These are phyloP conservation scores for Fomes fomentarius DNA, from an alignment of 1,284 basidiomycete species.

Conservation along the genomic window DNA sequence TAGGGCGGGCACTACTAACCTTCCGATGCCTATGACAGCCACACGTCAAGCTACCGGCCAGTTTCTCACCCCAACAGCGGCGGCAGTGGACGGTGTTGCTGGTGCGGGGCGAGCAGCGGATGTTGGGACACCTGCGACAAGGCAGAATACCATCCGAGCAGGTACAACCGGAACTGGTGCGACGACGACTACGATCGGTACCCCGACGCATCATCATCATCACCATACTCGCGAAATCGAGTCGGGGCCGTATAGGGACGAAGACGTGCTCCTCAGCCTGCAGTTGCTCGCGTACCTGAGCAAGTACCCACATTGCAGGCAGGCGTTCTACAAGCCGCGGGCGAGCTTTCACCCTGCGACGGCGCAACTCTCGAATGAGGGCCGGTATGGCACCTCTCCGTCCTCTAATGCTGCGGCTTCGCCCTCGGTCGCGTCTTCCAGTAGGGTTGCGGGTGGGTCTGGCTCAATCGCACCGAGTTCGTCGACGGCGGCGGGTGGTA, in stretches of 20 bases:
- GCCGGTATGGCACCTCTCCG: conserved; percentile 5
- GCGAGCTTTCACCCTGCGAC: conserved; percentile 74
- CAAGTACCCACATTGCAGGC: conserved; percentile 98
- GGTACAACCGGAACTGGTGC: conserved; percentile 17
- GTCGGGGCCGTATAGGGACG: conserved; percentile 83
- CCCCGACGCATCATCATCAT: conserved; percentile 28
- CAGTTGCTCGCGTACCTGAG: conserved; percentile 96
- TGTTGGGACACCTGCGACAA: conserved; percentile 8
- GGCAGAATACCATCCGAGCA: conserved; percentile 18
- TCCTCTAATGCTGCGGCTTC: no score
- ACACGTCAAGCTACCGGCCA: conserved; percentile 12
- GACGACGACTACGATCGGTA: conserved; percentile 2
- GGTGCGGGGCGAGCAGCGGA: background rate
- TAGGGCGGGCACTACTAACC: conserved; percentile 31
- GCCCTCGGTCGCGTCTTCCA: background rate
- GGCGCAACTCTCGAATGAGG: conserved; percentile 37
- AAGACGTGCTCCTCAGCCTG: conserved; percentile 90
- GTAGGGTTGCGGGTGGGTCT: background rate
- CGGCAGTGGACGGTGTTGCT: background rate
- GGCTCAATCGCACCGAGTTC: conserved; percentile 5
- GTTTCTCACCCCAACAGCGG: conserved; percentile 12
- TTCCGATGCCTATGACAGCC: conserved; percentile 33
- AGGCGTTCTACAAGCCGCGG: conserved; percentile 91
- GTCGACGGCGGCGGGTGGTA: conserved; percentile 7
- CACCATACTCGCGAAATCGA: conserved; percentile 42